Percentiles rank a stretch among this genome's conserved stretches.
Evolutionary conservation across 495 filamentous ascomycete species (phyloP).

Genomic region (Aspergillus steynii): DNA sequence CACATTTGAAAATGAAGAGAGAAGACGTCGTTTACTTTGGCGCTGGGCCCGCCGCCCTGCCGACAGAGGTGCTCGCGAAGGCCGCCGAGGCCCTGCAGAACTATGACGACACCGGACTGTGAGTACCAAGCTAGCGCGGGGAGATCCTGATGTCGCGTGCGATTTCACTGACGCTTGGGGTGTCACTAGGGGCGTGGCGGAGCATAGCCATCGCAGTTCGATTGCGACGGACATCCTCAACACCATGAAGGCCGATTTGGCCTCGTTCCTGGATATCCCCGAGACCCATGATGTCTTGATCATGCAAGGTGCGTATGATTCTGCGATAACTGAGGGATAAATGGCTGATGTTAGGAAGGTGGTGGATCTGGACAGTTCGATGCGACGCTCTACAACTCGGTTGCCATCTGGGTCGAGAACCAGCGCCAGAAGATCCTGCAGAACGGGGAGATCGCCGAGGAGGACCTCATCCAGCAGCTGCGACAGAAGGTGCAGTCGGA

Average conservation of each 20-base stretch:
- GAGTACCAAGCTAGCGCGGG: conserved; percentile 36
- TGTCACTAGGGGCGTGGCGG: conserved; percentile 51
- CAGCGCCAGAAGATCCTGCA: conserved; percentile 37
- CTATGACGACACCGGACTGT: conserved; percentile 77
- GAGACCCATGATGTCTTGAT: conserved; percentile 76
- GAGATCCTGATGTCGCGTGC: conserved; percentile 6
- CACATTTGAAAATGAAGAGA: conserved; percentile 33
- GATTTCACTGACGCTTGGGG: not conserved
- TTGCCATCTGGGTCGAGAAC: conserved; percentile 74
- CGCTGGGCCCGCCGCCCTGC: conserved; percentile 81
- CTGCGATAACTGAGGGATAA: not conserved
- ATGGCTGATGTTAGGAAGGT: conserved; percentile 10
- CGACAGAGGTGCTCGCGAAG: conserved; percentile 70
- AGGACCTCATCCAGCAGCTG: conserved; percentile 59
- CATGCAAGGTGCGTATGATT: conserved; percentile 57
- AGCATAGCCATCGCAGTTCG: conserved; percentile 87
- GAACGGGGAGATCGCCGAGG: conserved; percentile 39
- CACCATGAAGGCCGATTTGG: conserved; percentile 63
- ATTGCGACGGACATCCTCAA: conserved; percentile 71
- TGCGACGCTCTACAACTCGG: conserved; percentile 78
- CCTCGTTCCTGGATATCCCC: conserved; percentile 70
- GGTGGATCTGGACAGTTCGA: conserved; percentile 84
- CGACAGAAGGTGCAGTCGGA: conserved; percentile 62
- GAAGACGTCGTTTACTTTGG: conserved; percentile 77
- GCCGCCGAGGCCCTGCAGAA: conserved; percentile 78